A percentile compares a stretch with the other conserved stretches of the same genome.
These are phyloP conservation scores for Pythium coloratum DNA, from an alignment of 352 stramenopile genomes.

Conservation along the genomic window DNA sequence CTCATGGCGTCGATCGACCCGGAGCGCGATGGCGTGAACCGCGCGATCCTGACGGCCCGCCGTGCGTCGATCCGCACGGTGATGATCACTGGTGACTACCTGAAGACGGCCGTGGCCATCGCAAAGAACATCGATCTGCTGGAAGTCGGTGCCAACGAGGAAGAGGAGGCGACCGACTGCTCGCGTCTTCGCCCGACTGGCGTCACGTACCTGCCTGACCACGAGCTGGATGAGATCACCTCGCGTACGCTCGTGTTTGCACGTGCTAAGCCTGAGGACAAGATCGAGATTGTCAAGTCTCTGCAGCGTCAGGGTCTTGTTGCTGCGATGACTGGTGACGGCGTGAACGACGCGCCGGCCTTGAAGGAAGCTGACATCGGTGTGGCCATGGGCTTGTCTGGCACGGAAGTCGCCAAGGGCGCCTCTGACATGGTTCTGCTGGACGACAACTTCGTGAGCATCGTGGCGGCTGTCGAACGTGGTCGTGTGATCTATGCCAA, in stretches of 20 bases:
- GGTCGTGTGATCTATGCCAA: conserved; percentile 93
- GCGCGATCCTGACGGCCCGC: conserved; percentile 37
- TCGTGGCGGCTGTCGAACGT: conserved; percentile 93
- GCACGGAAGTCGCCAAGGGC: conserved; percentile 94
- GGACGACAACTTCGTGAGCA: conserved; percentile 95
- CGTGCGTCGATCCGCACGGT: conserved; percentile 44
- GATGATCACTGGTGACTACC: conserved; percentile 92
- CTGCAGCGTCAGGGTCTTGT: conserved; percentile 64
- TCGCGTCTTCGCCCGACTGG: conserved; percentile 30
- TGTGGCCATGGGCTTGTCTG: conserved; percentile 92
- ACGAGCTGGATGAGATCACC: conserved; percentile 74
- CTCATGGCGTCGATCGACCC: conserved; percentile 85
- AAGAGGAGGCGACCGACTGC: conserved; percentile 49
- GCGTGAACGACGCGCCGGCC: conserved; percentile 95
- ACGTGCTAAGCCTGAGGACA: conserved; percentile 64
- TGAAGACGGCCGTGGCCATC: conserved; percentile 92
- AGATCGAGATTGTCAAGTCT: conserved; percentile 76
- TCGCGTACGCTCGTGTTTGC: conserved; percentile 77
- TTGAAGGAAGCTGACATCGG: conserved; percentile 93
- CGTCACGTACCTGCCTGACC: conserved; percentile 32
- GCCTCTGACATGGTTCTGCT: conserved; percentile 94
- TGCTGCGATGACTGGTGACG: conserved; percentile 93
- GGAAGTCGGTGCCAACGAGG: conserved; percentile 37
- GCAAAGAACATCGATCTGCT: conserved; percentile 86
- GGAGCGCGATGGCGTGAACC: conserved; percentile 33